Base-by-base conservation (phyloP, 352 stramenopile species). In the Globisporangium okanoganense region DNA sequence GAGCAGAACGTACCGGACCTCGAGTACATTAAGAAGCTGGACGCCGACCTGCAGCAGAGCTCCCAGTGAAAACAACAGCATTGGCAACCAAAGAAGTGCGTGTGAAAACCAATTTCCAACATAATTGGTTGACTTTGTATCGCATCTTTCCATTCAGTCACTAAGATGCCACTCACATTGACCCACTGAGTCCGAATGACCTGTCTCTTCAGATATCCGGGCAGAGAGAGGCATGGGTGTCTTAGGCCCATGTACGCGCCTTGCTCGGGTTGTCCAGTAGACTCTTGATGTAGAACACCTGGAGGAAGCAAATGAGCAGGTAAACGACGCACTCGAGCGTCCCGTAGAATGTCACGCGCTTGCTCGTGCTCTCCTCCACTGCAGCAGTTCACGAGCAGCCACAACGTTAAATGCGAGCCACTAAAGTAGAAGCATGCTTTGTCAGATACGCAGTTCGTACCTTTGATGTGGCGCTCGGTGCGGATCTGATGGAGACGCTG, bases 351-450 rank as follows among this genome's bases (percentile, higher is more conserved):
- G 79, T 62, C 9, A 91, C 80, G 54, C 77, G 84, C 65, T 88
- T 83, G 75, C 82, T 91, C 62, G 83, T 91, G 45, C 77, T 78
- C 49, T 91, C 76, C 64, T 93, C 81, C 56, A 87, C 84, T 93
- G 49, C 31, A 47, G 10, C 18, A 36, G 41, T 24, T 20, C 2
- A 51, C 1, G 5, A 33, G 20, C 33, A 47, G 29, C 20, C 33
- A 38, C 33, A 38, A 9, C 4, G 33, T 38, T 12, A 38, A 9
- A 14, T 38, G 33, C 3, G 33, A 38, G 33, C 4, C 33, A 38
- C 8, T 38, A n/a, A n/a, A n/a, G n/a, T n/a, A n/a, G n/a, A n/a
- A n/a, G n/a, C n/a, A n/a, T n/a, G n/a, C n/a, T n/a, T n/a, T n/a
- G n/a, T n/a, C n/a, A n/a, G n/a, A n/a, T n/a, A n/a, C n/a, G 25